phyloP scores from a whole-genome alignment of 257 asterid genomes.

The Scutellaria baicalensis region DNA sequence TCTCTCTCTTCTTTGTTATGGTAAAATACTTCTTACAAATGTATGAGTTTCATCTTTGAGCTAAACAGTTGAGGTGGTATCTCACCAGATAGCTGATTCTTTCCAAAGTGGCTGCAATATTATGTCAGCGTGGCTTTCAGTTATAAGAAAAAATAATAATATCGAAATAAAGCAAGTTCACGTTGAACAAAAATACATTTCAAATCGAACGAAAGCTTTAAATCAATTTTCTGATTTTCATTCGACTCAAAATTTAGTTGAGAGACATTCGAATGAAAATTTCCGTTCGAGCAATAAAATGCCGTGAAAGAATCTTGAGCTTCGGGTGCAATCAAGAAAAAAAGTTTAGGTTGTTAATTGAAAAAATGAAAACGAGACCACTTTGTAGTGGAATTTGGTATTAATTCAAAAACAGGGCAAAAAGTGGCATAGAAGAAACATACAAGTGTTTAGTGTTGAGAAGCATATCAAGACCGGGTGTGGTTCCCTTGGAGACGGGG shows the following conservation, averaged over 20 bases:
- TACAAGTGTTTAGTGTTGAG: constrained; percentile 69
- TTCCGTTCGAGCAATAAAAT: no score
- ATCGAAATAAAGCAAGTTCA: no score
- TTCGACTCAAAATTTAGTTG: no score
- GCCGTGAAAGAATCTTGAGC: no score
- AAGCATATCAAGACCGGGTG: constrained; percentile 92
- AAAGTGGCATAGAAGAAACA: no score
- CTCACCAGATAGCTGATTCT: constrained; percentile 63
- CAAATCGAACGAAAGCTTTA: neutral
- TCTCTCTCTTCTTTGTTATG: neutral
- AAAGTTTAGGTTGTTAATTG: no score
- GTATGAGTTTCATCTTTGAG: constrained; percentile 55
- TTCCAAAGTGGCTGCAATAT: constrained; percentile 93
- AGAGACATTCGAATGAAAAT: no score
- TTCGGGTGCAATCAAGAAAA: no score
- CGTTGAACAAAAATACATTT: no score
- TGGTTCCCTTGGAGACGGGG: constrained; percentile 65
- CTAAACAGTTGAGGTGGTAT: constrained; percentile 61
- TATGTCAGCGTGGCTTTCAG: no score
- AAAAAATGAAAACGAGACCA: no score
- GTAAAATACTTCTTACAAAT: constrained; percentile 53
- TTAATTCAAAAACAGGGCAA: neutral
- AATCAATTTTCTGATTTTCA: neutral
- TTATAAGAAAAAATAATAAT: neutral
- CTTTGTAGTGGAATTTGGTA: no score